These are phyloP conservation scores for Sechiopsis laciniata DNA, from an alignment of 306 rosid species.

Conservation along the genomic window DNA sequence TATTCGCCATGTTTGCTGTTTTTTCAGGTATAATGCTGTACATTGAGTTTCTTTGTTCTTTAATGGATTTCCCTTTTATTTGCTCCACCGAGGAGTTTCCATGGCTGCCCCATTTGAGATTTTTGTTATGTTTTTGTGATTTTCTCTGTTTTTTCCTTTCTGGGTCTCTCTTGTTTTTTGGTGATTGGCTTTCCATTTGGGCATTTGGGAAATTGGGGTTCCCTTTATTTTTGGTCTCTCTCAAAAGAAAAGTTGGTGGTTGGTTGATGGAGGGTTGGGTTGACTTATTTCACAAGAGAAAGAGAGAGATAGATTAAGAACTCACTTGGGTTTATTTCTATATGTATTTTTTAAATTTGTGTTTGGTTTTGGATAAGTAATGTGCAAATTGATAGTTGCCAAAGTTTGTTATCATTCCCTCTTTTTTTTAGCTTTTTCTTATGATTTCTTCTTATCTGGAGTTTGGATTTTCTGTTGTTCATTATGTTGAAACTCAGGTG, in stretches of 20 bases:
- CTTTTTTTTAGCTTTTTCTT: background rate
- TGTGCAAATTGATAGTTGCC: background rate
- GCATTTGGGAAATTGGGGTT: conserved; percentile 4
- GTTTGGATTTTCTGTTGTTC: conserved; percentile 10
- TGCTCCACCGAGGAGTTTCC: background rate
- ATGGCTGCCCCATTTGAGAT: background rate
- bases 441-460: conserved; percentile 2
- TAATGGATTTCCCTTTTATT: background rate
- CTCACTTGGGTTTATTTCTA: conserved; percentile 4
- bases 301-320: conserved; percentile 15
- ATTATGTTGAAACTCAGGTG: background rate
- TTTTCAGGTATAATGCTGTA: conserved; percentile 1
- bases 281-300: conserved; percentile 51
- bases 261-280: conserved; percentile 53
- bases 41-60: background rate
- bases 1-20: background rate
- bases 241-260: conserved; percentile 74
- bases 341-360: too few species aligned
- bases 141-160: background rate
- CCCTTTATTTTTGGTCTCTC: conserved; percentile 20
- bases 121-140: background rate
- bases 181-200: background rate
- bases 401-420: background rate
- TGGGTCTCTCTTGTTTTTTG: conserved; percentile 15
- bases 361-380: background rate